phyloP scores from a whole-genome alignment of 1,139 yeast genomes.

The Suhomyces anneliseae region DNA sequence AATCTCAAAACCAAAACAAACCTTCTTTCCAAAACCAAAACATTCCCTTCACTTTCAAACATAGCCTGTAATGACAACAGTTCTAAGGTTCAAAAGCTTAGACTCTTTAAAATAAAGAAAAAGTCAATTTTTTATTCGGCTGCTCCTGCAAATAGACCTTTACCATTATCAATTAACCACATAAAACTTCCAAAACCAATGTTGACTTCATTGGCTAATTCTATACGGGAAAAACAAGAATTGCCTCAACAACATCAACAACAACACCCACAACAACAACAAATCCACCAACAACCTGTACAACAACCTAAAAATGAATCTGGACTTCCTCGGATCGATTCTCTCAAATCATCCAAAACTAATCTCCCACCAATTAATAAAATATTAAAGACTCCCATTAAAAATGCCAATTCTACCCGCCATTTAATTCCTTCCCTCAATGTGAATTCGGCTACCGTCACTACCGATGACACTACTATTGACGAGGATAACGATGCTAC shows the following conservation, averaged over 20 bases:
- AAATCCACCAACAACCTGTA: background rate
- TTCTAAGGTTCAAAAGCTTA: constrained; percentile 22
- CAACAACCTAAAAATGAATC: constrained; percentile 1
- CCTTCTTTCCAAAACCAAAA: constrained; percentile 12
- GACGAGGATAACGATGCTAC: constrained; percentile 34
- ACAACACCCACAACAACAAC: too few relatives aligned
- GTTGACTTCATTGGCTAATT: constrained; percentile 11
- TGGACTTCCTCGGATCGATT: constrained; percentile 7
- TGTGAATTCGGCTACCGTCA: constrained; percentile 9
- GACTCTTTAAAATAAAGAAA: constrained; percentile 37
- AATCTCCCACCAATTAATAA: constrained; percentile 44
- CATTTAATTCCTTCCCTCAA: constrained; percentile 14
- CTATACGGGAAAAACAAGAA: constrained; percentile 4
- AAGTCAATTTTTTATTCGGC: constrained; percentile 28
- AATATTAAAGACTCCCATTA: constrained; percentile 48
- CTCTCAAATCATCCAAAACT: constrained; percentile 4
- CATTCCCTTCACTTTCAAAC: constrained; percentile 22
- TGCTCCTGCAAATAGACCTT: constrained; percentile 9
- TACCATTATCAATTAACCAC: constrained; percentile 12
- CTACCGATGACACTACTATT: constrained; percentile 36
- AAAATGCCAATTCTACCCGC: constrained; percentile 31
- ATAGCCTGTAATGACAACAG: constrained; percentile 23
- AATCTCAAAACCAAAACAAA: constrained; percentile 22
- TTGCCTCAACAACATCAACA: background rate
- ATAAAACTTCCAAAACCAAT: constrained; percentile 12